Evolutionary conservation across 179 eudicot genomes (phyloP), one percentile per base, ranked within the genome.

Genomic region (Silene vulgaris): DNA sequence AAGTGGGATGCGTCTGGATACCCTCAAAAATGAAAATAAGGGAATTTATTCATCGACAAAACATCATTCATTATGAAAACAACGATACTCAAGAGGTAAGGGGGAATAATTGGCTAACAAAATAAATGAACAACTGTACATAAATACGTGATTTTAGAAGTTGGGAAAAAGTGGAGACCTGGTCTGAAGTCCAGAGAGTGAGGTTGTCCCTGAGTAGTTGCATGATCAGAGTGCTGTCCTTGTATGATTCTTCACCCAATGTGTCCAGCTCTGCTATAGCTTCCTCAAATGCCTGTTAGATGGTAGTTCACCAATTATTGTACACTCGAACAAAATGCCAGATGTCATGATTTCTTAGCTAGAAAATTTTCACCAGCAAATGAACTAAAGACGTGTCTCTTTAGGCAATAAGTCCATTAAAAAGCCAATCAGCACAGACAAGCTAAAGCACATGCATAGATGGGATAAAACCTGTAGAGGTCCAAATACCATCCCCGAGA

Each of bases 151-250:
- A 11, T 13, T 1, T 50, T 1, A 50, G 14, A 9, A 50, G 56
- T 50, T 11, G 2, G 56, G 16, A 2, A 50, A 50, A 50, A 74
- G 40, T 35, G 40, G 7, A 35, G 28, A 86, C 92, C 87, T 86
- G 90, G 69, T 89, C 92, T 73, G 90, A 89, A 74, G 92, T 89
- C 90, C 92, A 89, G 50, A 89, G 89, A 74, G 89, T 89, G 73
- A 89, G 89, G 77, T 89, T 89, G 76, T 89, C 92, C 84, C 92
- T 87, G 63, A 89, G 86, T 65, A 89, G 90, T 76, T 89, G 93
- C 93, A 89, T 89, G 77, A 89, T 87, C 29, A 89, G 88, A 54
- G 93, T 89, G 84, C 88, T 86, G 81, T 87, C 90, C 80, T 86
- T 89, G 89, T 89, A 89, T 65, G 93, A 87, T 80, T 87, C 93